Conservation (phyloP, 148 eudicot genomes). For the Diospyros kaki region DNA sequence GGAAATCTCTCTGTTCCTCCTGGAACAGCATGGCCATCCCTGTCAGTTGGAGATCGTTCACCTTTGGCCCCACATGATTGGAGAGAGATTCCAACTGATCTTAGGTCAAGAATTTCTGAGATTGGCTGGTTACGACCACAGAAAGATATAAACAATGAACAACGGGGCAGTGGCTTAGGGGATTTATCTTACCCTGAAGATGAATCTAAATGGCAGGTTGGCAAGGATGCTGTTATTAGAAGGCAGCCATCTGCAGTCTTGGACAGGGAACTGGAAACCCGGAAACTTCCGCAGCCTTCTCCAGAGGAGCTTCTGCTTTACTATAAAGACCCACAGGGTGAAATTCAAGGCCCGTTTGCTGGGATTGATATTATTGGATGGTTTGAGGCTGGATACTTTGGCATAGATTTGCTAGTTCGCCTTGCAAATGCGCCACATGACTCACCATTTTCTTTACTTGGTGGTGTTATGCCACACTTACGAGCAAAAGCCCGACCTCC, state of each 20-base stretch:
- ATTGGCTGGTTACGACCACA: constrained; percentile 46
- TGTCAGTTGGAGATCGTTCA: constrained; percentile 37
- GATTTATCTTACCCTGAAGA: constrained; percentile 35
- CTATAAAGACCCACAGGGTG: constrained; percentile 93
- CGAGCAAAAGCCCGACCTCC: constrained; percentile 88
- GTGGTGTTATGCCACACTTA: constrained; percentile 97
- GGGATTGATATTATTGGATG: constrained; percentile 92
- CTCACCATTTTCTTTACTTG: constrained; percentile 58
- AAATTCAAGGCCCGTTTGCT: constrained; percentile 87
- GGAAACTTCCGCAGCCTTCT: constrained; percentile 42
- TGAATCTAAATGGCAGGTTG: constrained; percentile 34
- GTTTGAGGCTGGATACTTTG: constrained; percentile 97
- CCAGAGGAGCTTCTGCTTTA: constrained; percentile 83
- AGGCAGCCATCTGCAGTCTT: constrained; percentile 38
- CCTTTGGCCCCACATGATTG: constrained; percentile 31
- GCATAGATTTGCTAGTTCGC: constrained; percentile 83
- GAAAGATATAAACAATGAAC: constrained; percentile 34
- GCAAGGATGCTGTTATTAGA: constrained; percentile 43
- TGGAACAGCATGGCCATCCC: constrained; percentile 44
- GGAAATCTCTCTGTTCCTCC: constrained; percentile 39
- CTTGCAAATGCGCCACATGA: constrained; percentile 63
- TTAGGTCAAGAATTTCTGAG: constrained; percentile 32
- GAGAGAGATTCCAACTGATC: constrained; percentile 37
- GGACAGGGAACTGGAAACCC: constrained; percentile 54
- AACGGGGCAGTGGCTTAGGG: constrained; percentile 24